Conservation (phyloP, 1,284 basidiomycete genomes). For the Tilletia setariae region DNA sequence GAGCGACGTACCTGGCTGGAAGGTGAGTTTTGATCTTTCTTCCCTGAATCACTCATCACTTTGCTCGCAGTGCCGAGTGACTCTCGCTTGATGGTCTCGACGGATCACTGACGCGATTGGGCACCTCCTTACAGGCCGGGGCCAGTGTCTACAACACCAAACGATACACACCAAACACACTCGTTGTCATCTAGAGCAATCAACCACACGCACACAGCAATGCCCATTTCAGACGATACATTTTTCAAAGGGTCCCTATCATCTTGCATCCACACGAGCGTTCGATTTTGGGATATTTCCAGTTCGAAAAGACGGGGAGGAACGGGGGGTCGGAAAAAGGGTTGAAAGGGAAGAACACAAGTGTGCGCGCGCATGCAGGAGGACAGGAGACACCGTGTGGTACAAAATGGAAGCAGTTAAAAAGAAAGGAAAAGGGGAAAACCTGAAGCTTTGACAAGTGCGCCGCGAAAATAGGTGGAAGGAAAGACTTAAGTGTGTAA, state of each 20-base stretch:
- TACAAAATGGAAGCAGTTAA: neutral
- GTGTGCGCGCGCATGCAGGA: too few species aligned
- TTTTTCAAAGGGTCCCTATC: neutral
- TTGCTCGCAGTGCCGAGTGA: too few species aligned
- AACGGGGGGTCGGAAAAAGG: too few species aligned
- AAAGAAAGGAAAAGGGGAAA: neutral
- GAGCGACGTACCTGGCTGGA: conserved; percentile 89
- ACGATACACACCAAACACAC: conserved; percentile 67
- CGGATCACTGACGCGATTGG: neutral
- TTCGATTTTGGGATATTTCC: neutral
- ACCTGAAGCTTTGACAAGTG: neutral
- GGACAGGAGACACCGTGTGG: too few species aligned
- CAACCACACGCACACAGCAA: neutral
- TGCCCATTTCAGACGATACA: too few species aligned
- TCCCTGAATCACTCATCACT: neutral
- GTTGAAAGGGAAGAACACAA: too few species aligned
- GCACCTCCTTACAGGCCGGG: conserved; percentile 61
- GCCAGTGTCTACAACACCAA: conserved; percentile 82
- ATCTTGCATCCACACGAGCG: neutral
- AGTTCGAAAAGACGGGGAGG: too few species aligned
- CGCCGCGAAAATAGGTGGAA: too few species aligned
- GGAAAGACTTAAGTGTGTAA: too few species aligned
- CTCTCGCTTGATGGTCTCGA: too few species aligned
- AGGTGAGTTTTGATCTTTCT: conserved; percentile 31
- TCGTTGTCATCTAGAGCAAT: conserved; percentile 57